Base-by-base conservation (phyloP, 345 rosid genomes). In the Rhizophora apiculata region DNA sequence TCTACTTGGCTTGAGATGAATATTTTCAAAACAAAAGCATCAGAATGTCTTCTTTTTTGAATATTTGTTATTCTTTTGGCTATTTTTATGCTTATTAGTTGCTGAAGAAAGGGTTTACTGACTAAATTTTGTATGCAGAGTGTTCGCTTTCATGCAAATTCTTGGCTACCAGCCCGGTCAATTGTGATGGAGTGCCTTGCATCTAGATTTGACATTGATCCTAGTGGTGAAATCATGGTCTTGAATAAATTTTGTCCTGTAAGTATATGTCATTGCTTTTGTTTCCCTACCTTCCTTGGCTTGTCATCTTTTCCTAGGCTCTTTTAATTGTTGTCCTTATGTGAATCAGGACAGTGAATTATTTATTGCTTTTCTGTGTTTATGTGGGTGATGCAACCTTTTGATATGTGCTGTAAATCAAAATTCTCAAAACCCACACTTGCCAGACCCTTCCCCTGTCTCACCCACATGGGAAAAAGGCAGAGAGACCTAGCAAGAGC, bases 111-210 rank as follows among this genome's bases (percentile, higher is more conserved):
- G 60, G 30, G 6, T 60, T 72, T 19, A 11, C 65, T 58, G 32
- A 63, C 53, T 7, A 63, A 31, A 22, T 49, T 67, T 56, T 19
- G 19, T 57, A 78, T 83, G 66, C 84, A 91, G 96, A 79, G 82
- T 79, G 85, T 95, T 54, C 78, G 78, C 26, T 95, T 70, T 81
- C 86, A 90, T 73, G 82, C 90, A 22, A 88, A 78, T 76, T 92
- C 97, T 6, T 95, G 99, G 98, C 83, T 92, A 73, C 98, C 94
- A 1, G 96, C 97, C 32, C 77, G 97, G 29, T 84, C 97, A 64
- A 89, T 92, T 62, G 97, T 92, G 64, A 78, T 85, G 77, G 87
- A 90, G 74, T 90, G 96, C 69, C 78, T 88, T 69, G 80, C 78
- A 62, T 83, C 79, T 36, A 84, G 99, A 85, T 80, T 66, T 78